Evolutionary conservation across 2,329 filamentous ascomycete species (phyloP), one percentile per base, ranked within the genome.

Genomic region (Beauveria pseudobassiana): DNA sequence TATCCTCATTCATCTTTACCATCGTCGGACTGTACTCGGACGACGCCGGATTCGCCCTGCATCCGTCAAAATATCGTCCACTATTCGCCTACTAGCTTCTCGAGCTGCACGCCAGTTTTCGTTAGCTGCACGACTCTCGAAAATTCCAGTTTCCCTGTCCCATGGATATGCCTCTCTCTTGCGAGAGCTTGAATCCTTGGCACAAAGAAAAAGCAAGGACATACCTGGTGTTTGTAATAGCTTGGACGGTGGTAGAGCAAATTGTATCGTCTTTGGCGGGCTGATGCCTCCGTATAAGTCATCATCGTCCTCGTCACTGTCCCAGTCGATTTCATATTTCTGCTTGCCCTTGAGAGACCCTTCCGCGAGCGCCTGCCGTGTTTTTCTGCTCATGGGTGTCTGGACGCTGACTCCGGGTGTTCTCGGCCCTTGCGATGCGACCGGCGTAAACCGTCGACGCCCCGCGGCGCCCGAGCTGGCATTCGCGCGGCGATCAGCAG

Each of bases 251-350:
- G 89, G 89, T 53, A 96, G 76, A 50, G 89, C 87, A 73, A 96
- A 96, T 69, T 93, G 89, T 63, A 96, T 93, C 12, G 91, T 95
- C 79, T 98, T 98, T 0, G 95, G 95, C 30, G 95, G 95, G 69
- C 91, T 96, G 75, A 92, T 88, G 6, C 87, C 90, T 7, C 82
- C 83, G 63, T 88, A 87, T 6, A 84, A 70, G 48, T 81, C 84
- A 54, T 87, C 84, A 10, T 86, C 84, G 30, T 89, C 88, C 61
- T 86, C 87, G 64, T 92, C 88, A 68, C 87, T 89, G 59, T 93
- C 88, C 87, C 91, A 95, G 20, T 80, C 81, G 62, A 87, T 84
- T 70, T 87, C 85, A 59, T 84, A 82, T 62, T 72, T 76, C 30
- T 73, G 71, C 62, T 69, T 69, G 20, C 67, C 70, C 46, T 63